These are phyloP conservation scores for Malus hybrid DNA, from an alignment of 331 rosid species.

Conservation along the genomic window DNA sequence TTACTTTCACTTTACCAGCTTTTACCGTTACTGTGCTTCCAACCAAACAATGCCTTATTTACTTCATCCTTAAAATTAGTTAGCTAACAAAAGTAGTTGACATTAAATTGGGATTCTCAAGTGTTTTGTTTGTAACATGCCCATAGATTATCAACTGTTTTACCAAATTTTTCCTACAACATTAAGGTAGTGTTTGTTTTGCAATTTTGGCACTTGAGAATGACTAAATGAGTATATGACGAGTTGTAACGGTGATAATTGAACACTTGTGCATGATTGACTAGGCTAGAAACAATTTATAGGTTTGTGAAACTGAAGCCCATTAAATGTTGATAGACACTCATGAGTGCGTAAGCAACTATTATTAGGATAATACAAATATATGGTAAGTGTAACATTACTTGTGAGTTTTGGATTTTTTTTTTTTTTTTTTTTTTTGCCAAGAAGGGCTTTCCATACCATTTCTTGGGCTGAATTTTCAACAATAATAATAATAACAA, in stretches of 20 bases:
- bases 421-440: too few species aligned
- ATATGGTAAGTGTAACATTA: too few species aligned
- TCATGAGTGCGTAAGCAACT: neutral
- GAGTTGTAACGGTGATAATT: neutral
- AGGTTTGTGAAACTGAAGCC: neutral
- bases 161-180: neutral
- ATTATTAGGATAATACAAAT: too few species aligned
- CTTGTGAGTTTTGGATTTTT: too few species aligned
- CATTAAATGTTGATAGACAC: neutral
- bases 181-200: neutral
- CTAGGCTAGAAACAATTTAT: neutral
- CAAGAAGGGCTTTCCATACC: neutral
- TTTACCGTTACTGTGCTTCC: neutral
- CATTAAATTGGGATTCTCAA: neutral
- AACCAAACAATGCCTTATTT: slow-evolving; percentile 5
- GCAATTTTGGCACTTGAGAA: neutral
- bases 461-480: neutral
- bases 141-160: neutral
- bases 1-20: neutral
- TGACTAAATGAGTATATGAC: neutral
- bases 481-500: too few species aligned
- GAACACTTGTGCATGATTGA: neutral
- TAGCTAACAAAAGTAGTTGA: neutral
- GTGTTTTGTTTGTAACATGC: neutral
- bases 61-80: neutral